phyloP scores from a whole-genome alignment of 306 rosid species.

The Herpetospermum pedunculosum region DNA sequence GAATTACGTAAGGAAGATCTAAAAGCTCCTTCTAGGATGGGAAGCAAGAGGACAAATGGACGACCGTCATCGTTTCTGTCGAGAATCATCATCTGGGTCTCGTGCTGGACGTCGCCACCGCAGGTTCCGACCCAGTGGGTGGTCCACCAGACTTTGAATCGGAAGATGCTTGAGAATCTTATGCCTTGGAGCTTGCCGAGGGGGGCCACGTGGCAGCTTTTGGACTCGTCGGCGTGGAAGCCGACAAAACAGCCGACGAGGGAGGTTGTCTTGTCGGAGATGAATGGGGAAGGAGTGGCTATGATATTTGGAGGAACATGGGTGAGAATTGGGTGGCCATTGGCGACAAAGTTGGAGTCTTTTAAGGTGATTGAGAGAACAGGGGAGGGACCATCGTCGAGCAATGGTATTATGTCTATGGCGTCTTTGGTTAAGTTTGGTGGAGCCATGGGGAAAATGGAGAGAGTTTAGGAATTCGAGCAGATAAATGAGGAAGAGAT shows the following conservation, averaged over 20 bases:
- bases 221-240: conserved; percentile 25
- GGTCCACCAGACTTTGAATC: conserved; percentile 77
- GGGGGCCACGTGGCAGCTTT: conserved; percentile 31
- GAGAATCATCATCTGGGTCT: conserved; percentile 48
- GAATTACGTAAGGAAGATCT: conserved; percentile 43
- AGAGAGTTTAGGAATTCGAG: neutral
- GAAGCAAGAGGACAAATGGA: conserved; percentile 49
- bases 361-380: conserved; percentile 21
- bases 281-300: conserved; percentile 22
- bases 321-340: conserved; percentile 39
- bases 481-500: neutral
- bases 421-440: conserved; percentile 34
- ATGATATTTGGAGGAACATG: conserved; percentile 38
- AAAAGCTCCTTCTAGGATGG: conserved; percentile 48
- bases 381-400: neutral
- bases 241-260: conserved; percentile 45
- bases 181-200: conserved; percentile 34
- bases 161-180: conserved; percentile 44
- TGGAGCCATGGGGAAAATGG: conserved; percentile 35
- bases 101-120: conserved; percentile 39
- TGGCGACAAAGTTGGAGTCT: conserved; percentile 35
- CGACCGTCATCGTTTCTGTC: conserved; percentile 22
- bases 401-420: neutral
- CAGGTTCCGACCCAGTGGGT: conserved; percentile 46
- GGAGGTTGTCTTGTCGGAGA: conserved; percentile 3